A percentile compares a stretch with the other conserved stretches of the same genome.
Conservation (phyloP, 345 rosid genomes). For the Brassica rapa region DNA sequence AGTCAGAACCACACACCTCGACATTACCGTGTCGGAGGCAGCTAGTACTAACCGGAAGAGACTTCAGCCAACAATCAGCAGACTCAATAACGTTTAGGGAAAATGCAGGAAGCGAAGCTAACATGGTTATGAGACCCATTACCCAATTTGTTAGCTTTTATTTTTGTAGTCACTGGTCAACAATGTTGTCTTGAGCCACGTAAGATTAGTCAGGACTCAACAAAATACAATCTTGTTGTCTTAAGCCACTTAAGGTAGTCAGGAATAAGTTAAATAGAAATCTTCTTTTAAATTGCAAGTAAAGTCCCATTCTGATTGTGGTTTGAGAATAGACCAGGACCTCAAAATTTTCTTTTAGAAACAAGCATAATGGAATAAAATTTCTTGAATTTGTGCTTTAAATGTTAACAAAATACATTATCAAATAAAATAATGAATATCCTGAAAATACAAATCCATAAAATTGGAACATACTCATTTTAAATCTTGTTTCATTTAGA, state of each 20-base stretch:
- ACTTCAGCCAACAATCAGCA: too few species aligned
- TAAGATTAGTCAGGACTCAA: not conserved
- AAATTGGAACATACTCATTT: not conserved
- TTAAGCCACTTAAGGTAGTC: constrained; percentile 18
- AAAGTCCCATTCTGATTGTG: not conserved
- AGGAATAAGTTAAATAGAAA: not conserved
- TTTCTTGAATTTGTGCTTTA: not conserved
- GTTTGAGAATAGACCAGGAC: not conserved
- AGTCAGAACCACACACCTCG: too few species aligned
- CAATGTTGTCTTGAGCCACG: not conserved
- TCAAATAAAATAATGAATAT: not conserved
- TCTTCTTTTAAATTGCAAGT: not conserved
- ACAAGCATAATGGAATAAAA: not conserved
- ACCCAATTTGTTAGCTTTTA: not conserved
- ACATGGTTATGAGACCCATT: too few species aligned
- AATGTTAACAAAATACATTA: not conserved
- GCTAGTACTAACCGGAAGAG: too few species aligned
- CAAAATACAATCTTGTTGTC: not conserved
- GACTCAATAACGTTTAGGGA: too few species aligned
- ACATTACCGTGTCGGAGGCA: too few species aligned
- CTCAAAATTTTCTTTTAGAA: not conserved
- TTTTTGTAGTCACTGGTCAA: constrained; percentile 25
- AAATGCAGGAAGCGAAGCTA: too few species aligned
- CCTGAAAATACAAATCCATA: not conserved
- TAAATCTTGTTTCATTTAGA: not conserved